Percentiles rank a stretch among this genome's conserved stretches.
These are phyloP conservation scores for Eimeria acervulina DNA, from an alignment of 169 alveolate genomes.

Conservation along the genomic window DNA sequence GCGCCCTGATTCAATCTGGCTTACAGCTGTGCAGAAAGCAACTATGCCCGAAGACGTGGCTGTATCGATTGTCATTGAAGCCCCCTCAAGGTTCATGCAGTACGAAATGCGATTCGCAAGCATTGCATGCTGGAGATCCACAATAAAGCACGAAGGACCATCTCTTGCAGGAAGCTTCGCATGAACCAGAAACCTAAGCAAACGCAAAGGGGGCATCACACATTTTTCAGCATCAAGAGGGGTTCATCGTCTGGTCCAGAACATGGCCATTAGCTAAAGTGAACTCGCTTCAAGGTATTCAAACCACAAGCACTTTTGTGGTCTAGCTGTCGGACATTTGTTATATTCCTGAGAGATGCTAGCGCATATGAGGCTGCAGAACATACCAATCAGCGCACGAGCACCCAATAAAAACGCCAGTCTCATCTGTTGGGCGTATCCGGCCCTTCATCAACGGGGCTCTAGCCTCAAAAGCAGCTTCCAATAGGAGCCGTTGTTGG, in stretches of 20 bases:
- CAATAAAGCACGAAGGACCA: conserved; percentile 58
- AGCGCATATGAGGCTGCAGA: not conserved
- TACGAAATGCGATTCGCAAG: conserved; percentile 87
- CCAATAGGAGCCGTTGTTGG: conserved; percentile 87
- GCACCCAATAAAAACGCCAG: conserved; percentile 87
- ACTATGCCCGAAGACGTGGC: conserved; percentile 88
- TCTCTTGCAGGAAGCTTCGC: conserved; percentile 41
- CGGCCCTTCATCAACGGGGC: conserved; percentile 76
- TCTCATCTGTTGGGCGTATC: conserved; percentile 57
- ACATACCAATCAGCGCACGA: conserved; percentile 87
- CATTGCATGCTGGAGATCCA: conserved; percentile 83
- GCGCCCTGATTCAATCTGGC: conserved; percentile 60
- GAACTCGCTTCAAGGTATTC: not conserved
- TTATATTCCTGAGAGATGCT: not conserved
- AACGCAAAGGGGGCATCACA: not conserved
- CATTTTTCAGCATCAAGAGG: not conserved
- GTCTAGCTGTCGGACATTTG: not conserved
- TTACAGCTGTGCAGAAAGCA: conserved; percentile 85
- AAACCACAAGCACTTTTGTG: not conserved
- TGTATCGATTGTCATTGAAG: conserved; percentile 88
- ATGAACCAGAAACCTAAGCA: conserved; percentile 62
- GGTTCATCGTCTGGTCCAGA: not conserved
- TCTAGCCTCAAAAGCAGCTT: conserved; percentile 85
- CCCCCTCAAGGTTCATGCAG: conserved; percentile 86
- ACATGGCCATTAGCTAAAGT: not conserved